These are phyloP conservation scores for Coemansia sp. DNA, from an alignment of 192 early-diverging fungal genomes.

Conservation along the genomic window DNA sequence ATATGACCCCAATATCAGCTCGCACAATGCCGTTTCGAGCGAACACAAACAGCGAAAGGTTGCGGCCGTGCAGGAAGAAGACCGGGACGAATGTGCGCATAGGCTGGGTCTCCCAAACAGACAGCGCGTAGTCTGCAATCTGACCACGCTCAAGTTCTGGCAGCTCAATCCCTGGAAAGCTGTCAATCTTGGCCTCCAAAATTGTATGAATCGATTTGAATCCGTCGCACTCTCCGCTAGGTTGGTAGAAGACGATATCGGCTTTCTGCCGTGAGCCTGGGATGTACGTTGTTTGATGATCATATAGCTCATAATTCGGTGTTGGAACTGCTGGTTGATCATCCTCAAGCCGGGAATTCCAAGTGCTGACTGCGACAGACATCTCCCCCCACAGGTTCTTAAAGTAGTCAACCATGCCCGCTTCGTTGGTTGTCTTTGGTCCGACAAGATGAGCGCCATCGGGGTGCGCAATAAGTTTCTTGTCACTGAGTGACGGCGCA, in stretches of 20 bases:
- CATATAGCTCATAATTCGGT: neutral
- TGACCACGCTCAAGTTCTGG: no score
- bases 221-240: neutral
- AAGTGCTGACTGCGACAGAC: neutral
- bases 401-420: neutral
- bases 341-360: neutral
- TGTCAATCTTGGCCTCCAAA: conserved; percentile 1
- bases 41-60: conserved; percentile 23
- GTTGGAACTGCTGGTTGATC: conserved; percentile 15
- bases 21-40: conserved; percentile 4
- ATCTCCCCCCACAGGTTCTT: neutral
- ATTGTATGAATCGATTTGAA: neutral
- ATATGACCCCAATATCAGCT: conserved; percentile 5
- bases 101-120: no score
- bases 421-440: neutral
- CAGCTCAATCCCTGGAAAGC: no score
- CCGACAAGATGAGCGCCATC: neutral
- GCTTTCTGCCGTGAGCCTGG: neutral
- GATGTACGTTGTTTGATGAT: neutral
- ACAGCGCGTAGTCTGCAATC: no score
- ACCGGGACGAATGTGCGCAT: no score
- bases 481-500: neutral
- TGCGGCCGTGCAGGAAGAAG: neutral
- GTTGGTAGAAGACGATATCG: conserved; percentile 3
- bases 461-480: neutral